Evolutionary conservation across 2,329 filamentous ascomycete genomes (phyloP).

Genomic region (Paramyrothecium sp.): DNA sequence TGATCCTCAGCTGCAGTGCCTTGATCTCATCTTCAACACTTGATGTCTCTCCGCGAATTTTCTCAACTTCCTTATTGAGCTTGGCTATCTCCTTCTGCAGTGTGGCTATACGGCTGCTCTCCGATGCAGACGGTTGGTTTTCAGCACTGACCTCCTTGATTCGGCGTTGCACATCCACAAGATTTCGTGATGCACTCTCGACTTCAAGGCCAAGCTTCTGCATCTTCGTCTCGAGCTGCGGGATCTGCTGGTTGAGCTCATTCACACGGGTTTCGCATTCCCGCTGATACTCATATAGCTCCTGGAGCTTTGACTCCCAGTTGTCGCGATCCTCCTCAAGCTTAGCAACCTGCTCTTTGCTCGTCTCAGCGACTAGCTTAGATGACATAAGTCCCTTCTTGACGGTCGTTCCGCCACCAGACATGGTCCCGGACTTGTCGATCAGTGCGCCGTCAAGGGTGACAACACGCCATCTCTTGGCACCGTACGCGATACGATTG

Average conservation of each 20-base stretch:
- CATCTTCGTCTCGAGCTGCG: slow-evolving; percentile 82
- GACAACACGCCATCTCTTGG: slow-evolving; percentile 91
- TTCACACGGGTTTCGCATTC: slow-evolving; percentile 74
- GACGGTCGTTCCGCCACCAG: slow-evolving; percentile 87
- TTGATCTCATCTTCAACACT: slow-evolving; percentile 94
- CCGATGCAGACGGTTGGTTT: slow-evolving; percentile 75
- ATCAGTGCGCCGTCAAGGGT: slow-evolving; percentile 94
- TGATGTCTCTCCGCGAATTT: slow-evolving; percentile 79
- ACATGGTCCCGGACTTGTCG: slow-evolving; percentile 98
- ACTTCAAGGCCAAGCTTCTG: slow-evolving; percentile 89
- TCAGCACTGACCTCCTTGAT: slow-evolving; percentile 82
- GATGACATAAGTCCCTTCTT: slow-evolving; percentile 96
- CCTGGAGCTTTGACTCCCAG: slow-evolving; percentile 77
- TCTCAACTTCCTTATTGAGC: slow-evolving; percentile 75
- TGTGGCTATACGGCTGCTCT: slow-evolving; percentile 69
- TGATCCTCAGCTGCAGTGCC: slow-evolving; percentile 90
- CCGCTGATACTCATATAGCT: slow-evolving; percentile 81
- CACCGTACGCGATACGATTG: slow-evolving; percentile 94
- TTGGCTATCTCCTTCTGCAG: slow-evolving; percentile 77
- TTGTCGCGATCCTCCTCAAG: slow-evolving; percentile 84
- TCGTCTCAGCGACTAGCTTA: slow-evolving; percentile 83
- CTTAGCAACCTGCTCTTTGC: slow-evolving; percentile 84
- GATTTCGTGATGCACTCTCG: slow-evolving; percentile 80
- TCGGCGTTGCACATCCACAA: slow-evolving; percentile 79
- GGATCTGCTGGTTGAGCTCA: slow-evolving; percentile 74